A percentile compares a stretch with the other conserved stretches of the same genome.
phyloP scores from a whole-genome alignment of 805 yeast species.

The Ogataea salicorniae region DNA sequence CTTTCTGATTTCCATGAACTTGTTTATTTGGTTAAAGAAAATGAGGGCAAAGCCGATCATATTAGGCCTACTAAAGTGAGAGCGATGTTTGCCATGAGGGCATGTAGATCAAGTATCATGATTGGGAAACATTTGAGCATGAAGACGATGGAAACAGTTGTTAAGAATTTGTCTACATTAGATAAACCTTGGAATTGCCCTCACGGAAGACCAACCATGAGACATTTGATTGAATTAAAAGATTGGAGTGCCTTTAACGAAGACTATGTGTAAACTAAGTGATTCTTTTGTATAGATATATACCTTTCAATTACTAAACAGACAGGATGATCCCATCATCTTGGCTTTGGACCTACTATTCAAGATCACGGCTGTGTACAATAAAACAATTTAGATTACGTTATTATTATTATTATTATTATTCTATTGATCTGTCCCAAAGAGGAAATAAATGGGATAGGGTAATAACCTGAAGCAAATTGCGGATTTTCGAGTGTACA shows the following conservation, averaged over 20 bases:
- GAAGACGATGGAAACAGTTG: slow-evolving; percentile 62
- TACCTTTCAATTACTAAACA: no score
- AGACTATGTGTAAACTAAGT: slow-evolving; percentile 32
- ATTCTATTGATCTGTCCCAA: slow-evolving; percentile 24
- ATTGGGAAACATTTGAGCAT: slow-evolving; percentile 67
- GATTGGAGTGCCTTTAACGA: slow-evolving; percentile 39
- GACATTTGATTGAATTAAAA: slow-evolving; percentile 69
- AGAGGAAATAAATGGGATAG: slow-evolving; percentile 20
- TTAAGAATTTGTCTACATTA: slow-evolving; percentile 58
- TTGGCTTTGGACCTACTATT: no score
- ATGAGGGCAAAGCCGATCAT: slow-evolving; percentile 34
- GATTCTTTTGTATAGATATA: no score
- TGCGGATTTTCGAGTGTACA: no score
- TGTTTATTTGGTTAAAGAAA: slow-evolving; percentile 58
- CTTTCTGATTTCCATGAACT: slow-evolving; percentile 71
- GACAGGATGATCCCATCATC: no score
- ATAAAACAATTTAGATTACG: no score
- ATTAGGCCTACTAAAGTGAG: slow-evolving; percentile 73
- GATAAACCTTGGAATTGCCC: slow-evolving; percentile 98
- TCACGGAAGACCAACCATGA: slow-evolving; percentile 95
- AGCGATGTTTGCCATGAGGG: slow-evolving; percentile 87
- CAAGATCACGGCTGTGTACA: neutral
- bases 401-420: neutral
- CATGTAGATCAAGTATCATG: slow-evolving; percentile 93
- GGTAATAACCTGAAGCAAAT: neutral